phyloP scores from a whole-genome alignment of 495 filamentous ascomycete species.

The Margaritispora aquatica region DNA sequence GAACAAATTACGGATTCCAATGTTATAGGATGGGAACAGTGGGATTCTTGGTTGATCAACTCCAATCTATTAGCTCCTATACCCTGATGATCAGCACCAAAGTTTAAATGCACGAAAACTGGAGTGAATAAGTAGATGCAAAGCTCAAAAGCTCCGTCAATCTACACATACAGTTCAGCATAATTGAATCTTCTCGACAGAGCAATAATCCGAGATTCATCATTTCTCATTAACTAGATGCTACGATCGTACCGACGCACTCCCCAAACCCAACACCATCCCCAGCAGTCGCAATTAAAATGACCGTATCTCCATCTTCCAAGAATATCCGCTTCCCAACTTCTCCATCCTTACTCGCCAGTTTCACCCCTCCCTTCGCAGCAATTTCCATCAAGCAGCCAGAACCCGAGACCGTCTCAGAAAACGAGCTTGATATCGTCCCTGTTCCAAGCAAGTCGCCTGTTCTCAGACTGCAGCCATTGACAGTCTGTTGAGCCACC shows the following conservation, averaged over 20 bases:
- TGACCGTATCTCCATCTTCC: slow-evolving; percentile 76
- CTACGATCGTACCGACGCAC: slow-evolving; percentile 41
- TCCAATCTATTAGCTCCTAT: neutral
- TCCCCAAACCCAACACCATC: slow-evolving; percentile 67
- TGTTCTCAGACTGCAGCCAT: slow-evolving; percentile 71
- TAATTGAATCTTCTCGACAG: too few species aligned
- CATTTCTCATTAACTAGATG: neutral
- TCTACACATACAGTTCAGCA: too few species aligned
- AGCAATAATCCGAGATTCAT: too few species aligned
- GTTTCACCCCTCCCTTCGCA: slow-evolving; percentile 48
- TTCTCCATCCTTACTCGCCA: slow-evolving; percentile 57
- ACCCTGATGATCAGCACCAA: too few species aligned
- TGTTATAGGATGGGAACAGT: slow-evolving; percentile 28
- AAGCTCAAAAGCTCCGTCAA: too few species aligned
- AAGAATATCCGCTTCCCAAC: slow-evolving; percentile 56
- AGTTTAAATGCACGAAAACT: too few species aligned
- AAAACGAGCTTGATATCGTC: slow-evolving; percentile 72
- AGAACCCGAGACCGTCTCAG: slow-evolving; percentile 41
- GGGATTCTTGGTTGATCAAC: slow-evolving; percentile 28
- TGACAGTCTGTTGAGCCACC: slow-evolving; percentile 83
- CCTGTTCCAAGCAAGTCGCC: slow-evolving; percentile 87
- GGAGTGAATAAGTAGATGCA: too few species aligned
- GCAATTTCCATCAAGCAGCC: slow-evolving; percentile 81
- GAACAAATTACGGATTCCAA: slow-evolving; percentile 13
- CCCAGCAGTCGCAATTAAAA: slow-evolving; percentile 52